Evolutionary conservation across 2,329 filamentous ascomycete species (phyloP), one percentile per base, ranked within the genome.

Genomic region (Pseudocercospora crystallina): DNA sequence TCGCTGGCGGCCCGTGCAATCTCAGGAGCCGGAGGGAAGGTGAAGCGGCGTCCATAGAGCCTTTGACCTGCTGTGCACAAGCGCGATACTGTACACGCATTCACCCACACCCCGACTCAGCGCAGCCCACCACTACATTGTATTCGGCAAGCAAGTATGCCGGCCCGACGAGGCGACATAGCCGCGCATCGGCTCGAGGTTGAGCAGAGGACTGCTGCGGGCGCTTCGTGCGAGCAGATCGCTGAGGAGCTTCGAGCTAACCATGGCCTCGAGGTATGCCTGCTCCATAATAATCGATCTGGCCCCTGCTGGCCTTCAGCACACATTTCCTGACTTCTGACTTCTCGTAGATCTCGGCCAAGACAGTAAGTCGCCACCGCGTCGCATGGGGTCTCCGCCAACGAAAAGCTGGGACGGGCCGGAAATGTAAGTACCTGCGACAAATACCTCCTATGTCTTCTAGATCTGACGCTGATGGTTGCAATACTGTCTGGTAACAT

Each of bases 171-270:
- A 31, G 49, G 48, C 17, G 47, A 51, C 29, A 53, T 56, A 13
- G 54, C 51, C 20, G 40, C 42, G 32, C 50, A 59, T 47, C 58
- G 54, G 12, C 53, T 42, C 2, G 56, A 62, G 39, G 58, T 62
- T 31, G 50, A 56, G 36, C 43, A 54, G 9, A 52, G 57, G 9
- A 63, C 61, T 5, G 38, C 33, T 8, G 45, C 51, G 44, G 62
- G 62, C 33, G 56, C 62, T 29, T 56, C 52, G 17, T 62, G 58
- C 47, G 56, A 60, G 47, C 56, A 61, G 17, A 60, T 64, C 12
- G 56, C 61, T 11, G 51, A 38, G 30, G 54, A 54, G 2, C 43
- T 64, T n/a, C 43, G 38, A 10, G 51, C 51, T 5, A 42, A 50
- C 39, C 20, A 26, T 7, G 61, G 61, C 34, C 41, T 59, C 15